Evolutionary conservation across 345 rosid species (phyloP).

Genomic region (Ceriops zippeliana): DNA sequence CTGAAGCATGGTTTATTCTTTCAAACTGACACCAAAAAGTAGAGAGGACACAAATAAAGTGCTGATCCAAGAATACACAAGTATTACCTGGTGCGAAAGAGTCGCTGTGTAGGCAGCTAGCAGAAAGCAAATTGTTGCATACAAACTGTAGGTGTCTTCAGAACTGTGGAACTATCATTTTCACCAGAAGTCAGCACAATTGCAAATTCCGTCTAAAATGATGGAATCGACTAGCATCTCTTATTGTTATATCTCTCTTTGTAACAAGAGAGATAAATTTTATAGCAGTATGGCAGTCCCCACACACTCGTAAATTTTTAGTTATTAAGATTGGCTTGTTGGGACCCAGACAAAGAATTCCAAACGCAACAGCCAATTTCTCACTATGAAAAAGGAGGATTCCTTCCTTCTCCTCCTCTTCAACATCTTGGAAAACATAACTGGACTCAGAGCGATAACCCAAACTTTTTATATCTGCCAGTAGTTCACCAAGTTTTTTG

Average conservation of each 20-base stretch:
- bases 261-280: constrained; percentile 51
- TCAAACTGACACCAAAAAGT: too few species aligned
- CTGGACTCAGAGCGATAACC: constrained; percentile 29
- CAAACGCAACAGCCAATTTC: constrained; percentile 34
- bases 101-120: too few species aligned
- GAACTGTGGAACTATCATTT: background rate
- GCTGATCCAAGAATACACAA: too few species aligned
- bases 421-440: constrained; percentile 32
- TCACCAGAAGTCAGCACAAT: constrained; percentile 31
- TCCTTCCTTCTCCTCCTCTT: constrained; percentile 34
- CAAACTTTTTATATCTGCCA: constrained; percentile 28
- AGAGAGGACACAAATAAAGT: too few species aligned
- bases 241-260: constrained; percentile 24
- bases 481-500: constrained; percentile 23
- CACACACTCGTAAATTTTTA: constrained; percentile 25
- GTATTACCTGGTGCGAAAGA: too few species aligned
- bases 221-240: constrained; percentile 35
- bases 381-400: constrained; percentile 31
- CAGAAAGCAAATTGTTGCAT: too few species aligned
- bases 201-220: constrained; percentile 32
- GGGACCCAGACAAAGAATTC: constrained; percentile 18
- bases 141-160: too few species aligned
- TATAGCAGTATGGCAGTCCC: constrained; percentile 21
- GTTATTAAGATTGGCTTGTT: constrained; percentile 19
- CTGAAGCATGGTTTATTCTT: too few species aligned